phyloP scores from a whole-genome alignment of 2,329 filamentous ascomycete species.

The Acarospora socialis region DNA sequence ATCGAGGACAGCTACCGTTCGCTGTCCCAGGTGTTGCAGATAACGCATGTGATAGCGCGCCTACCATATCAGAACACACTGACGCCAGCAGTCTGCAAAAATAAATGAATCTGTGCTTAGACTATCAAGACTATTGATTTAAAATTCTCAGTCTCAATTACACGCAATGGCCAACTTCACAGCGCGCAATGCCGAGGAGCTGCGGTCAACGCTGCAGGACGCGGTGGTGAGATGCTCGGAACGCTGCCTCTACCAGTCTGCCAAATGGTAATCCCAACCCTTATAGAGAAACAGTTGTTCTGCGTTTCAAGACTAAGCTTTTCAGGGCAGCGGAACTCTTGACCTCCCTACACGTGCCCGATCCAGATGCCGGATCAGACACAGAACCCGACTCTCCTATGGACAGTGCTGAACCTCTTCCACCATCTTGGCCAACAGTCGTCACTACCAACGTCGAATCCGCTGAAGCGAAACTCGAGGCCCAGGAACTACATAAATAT shows the following conservation, averaged over 20 bases:
- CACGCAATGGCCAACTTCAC: constrained; percentile 18
- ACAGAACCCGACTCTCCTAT: constrained; percentile 46
- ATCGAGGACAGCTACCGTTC: too few relatives aligned
- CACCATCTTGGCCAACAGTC: constrained; percentile 35
- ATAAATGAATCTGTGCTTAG: too few relatives aligned
- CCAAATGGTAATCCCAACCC: too few relatives aligned
- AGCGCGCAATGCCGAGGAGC: constrained; percentile 30
- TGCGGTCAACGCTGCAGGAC: constrained; percentile 64
- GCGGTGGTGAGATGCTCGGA: constrained; percentile 86
- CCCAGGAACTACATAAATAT: constrained; percentile 67
- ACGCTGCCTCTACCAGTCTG: constrained; percentile 84
- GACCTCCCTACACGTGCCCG: constrained; percentile 54
- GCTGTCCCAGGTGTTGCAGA: too few relatives aligned
- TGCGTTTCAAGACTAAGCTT: constrained; percentile 1
- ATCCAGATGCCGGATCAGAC: constrained; percentile 39
- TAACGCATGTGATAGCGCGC: too few relatives aligned
- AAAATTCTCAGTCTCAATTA: not conserved
- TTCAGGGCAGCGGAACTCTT: constrained; percentile 85
- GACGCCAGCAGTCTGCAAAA: too few relatives aligned
- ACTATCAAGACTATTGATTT: too few relatives aligned
- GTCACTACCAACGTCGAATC: constrained; percentile 47
- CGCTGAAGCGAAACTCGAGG: constrained; percentile 61
- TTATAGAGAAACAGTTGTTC: too few relatives aligned
- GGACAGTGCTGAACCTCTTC: constrained; percentile 37
- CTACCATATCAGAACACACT: too few relatives aligned